A percentile compares a stretch with the other conserved stretches of the same genome.
phyloP scores from a whole-genome alignment of 1,284 basidiomycete genomes.

The Trichosporon ovoides region DNA sequence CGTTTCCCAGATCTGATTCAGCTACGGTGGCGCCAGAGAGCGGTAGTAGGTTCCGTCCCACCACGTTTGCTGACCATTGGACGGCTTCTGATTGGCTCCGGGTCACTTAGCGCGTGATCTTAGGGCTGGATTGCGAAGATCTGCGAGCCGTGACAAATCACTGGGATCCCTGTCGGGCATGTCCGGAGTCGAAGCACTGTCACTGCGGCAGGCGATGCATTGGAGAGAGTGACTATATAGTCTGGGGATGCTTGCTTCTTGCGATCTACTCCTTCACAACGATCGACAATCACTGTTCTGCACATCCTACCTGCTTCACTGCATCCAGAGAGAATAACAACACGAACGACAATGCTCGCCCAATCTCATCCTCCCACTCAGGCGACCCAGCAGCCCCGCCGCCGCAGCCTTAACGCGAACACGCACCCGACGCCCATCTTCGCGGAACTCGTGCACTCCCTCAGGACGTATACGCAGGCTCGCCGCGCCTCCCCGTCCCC shows the following conservation, averaged over 20 bases:
- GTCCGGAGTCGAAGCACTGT: background rate
- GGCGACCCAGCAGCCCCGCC: conserved; percentile 2
- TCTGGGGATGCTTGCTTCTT: too few relatives aligned
- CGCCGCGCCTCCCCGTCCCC: background rate
- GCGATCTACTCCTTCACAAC: too few relatives aligned
- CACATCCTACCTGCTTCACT: background rate
- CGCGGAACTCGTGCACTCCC: background rate
- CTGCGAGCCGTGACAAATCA: background rate
- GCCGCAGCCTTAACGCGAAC: background rate
- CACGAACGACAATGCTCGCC: background rate
- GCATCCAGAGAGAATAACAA: background rate
- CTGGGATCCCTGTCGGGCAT: background rate
- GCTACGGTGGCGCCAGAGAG: too few relatives aligned
- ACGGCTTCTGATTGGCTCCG: too few relatives aligned
- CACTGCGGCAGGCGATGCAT: background rate
- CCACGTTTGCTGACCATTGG: too few relatives aligned
- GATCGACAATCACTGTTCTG: background rate
- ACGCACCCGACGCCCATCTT: conserved; percentile 1
- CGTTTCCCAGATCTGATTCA: too few relatives aligned
- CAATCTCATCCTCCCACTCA: background rate
- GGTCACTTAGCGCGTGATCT: too few relatives aligned
- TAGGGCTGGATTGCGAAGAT: background rate
- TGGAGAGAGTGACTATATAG: too few relatives aligned
- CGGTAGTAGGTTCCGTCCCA: too few relatives aligned
- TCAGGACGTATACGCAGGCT: background rate